These are phyloP conservation scores for Meyerozyma athensensis DNA, from an alignment of 1,139 yeast species.

Conservation along the genomic window DNA sequence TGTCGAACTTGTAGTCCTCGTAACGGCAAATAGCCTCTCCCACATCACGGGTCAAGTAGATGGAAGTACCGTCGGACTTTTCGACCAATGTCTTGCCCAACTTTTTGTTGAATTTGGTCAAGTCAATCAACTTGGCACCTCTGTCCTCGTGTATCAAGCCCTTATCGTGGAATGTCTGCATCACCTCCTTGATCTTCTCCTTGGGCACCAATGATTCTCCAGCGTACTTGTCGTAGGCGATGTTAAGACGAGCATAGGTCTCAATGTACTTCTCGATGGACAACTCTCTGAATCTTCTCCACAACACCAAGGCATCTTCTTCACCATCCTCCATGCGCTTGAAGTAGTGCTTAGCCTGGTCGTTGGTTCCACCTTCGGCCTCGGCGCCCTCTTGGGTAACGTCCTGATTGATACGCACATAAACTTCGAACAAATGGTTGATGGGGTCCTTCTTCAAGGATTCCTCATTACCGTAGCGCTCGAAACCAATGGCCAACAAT, in stretches of 20 bases:
- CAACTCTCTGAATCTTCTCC: conserved; percentile 87
- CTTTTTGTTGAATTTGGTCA: conserved; percentile 83
- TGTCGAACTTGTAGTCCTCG: conserved; percentile 80
- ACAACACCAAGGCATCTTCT: conserved; percentile 66
- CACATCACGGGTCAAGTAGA: conserved; percentile 93
- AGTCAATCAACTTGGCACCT: conserved; percentile 88
- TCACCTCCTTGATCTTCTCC: conserved; percentile 65
- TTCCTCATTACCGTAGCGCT: conserved; percentile 78
- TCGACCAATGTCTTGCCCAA: conserved; percentile 92
- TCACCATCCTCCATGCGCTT: conserved; percentile 94
- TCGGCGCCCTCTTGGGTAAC: conserved; percentile 71
- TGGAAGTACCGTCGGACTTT: conserved; percentile 93
- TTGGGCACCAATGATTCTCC: conserved; percentile 94
- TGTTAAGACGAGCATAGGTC: conserved; percentile 90
- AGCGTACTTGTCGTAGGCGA: conserved; percentile 78
- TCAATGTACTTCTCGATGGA: conserved; percentile 81
- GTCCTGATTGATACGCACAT: conserved; percentile 81
- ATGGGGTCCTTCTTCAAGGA: conserved; percentile 74
- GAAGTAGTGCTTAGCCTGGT: conserved; percentile 84
- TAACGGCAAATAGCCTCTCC: conserved; percentile 96
- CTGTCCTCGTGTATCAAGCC: conserved; percentile 79
- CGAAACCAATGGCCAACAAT: conserved; percentile 87
- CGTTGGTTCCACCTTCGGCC: conserved; percentile 60
- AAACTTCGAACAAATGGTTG: conserved; percentile 90
- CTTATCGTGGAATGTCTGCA: conserved; percentile 58